Conservation (phyloP, 2,329 filamentous ascomycete species). For the Aspergillus awamori region DNA sequence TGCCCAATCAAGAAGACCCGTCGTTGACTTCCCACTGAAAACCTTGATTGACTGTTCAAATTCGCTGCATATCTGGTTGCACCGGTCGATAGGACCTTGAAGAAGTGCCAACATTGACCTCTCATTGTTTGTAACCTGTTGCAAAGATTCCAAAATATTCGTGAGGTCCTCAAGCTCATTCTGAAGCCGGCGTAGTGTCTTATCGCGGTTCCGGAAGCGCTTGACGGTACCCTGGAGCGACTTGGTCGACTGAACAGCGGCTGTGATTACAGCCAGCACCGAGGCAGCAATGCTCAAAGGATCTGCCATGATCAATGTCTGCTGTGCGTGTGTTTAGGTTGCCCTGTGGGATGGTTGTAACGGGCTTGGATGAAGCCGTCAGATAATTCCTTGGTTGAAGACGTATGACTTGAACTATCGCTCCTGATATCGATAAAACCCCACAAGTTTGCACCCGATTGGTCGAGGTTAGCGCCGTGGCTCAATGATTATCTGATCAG, state of each 20-base stretch:
- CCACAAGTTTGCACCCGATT: slow-evolving; percentile 2
- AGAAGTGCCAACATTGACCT: slow-evolving; percentile 34
- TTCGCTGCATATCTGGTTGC: slow-evolving; percentile 41
- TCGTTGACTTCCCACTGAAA: slow-evolving; percentile 39
- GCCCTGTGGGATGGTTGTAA: background rate
- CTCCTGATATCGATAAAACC: background rate
- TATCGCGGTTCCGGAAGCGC: slow-evolving; percentile 40
- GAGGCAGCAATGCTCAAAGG: slow-evolving; percentile 40
- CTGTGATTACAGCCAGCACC: slow-evolving; percentile 36
- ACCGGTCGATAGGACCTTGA: slow-evolving; percentile 40
- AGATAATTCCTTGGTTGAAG: background rate
- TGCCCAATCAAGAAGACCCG: slow-evolving; percentile 43
- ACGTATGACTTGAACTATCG: background rate
- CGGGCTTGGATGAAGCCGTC: background rate
- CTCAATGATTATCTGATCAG: background rate
- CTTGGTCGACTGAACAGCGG: slow-evolving; percentile 39
- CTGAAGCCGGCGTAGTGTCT: slow-evolving; percentile 38
- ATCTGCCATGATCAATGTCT: slow-evolving; percentile 28
- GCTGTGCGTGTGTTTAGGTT: background rate
- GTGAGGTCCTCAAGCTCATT: slow-evolving; percentile 38
- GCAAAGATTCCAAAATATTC: slow-evolving; percentile 36
- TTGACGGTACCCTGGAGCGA: slow-evolving; percentile 38
- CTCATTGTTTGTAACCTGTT: slow-evolving; percentile 24
- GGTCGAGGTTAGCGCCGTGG: background rate
- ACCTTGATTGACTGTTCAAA: slow-evolving; percentile 41